These are phyloP conservation scores for Metroxylon sagu DNA, from an alignment of 176 grass and related monocot species.

Conservation along the genomic window DNA sequence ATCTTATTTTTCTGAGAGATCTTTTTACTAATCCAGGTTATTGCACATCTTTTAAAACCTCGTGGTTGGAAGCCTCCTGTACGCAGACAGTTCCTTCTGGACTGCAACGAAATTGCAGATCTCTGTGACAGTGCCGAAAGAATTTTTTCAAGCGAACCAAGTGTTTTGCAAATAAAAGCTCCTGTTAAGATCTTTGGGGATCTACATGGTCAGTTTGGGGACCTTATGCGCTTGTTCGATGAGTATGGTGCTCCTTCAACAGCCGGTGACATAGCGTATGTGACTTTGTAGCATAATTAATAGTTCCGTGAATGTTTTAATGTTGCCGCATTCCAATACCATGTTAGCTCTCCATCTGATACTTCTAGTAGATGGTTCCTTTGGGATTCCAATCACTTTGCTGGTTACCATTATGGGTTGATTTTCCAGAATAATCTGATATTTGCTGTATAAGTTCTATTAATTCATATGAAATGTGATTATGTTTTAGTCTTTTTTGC, in stretches of 20 bases:
- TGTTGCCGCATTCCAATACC: not conserved
- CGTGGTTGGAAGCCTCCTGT: constrained; percentile 99
- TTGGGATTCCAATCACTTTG: too few relatives aligned
- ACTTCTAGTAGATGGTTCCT: too few relatives aligned
- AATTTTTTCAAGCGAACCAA: constrained; percentile 92
- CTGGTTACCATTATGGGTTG: too few relatives aligned
- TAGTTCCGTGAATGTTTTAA: constrained; percentile 5
- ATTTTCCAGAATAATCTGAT: too few relatives aligned
- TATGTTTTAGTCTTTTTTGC: too few relatives aligned
- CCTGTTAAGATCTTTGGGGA: constrained; percentile 99
- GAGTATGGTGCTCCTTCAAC: constrained; percentile 98
- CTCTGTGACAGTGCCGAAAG: constrained; percentile 85
- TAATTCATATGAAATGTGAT: too few relatives aligned
- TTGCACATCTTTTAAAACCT: constrained; percentile 85
- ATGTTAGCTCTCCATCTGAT: not conserved
- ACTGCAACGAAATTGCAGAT: constrained; percentile 99
- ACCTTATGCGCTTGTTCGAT: constrained; percentile 96
- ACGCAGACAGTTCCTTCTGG: constrained; percentile 87
- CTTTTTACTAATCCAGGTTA: constrained; percentile 41
- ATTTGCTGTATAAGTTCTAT: too few relatives aligned
- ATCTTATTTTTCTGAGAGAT: too few relatives aligned
- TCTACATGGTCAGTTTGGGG: constrained; percentile 98
- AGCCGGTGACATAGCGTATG: constrained; percentile 94
- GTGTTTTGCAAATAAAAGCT: constrained; percentile 84
- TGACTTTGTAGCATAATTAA: not conserved